These are phyloP conservation scores for Cutaneotrichosporon dermatis DNA, from an alignment of 1,284 basidiomycete genomes.

Conservation along the genomic window DNA sequence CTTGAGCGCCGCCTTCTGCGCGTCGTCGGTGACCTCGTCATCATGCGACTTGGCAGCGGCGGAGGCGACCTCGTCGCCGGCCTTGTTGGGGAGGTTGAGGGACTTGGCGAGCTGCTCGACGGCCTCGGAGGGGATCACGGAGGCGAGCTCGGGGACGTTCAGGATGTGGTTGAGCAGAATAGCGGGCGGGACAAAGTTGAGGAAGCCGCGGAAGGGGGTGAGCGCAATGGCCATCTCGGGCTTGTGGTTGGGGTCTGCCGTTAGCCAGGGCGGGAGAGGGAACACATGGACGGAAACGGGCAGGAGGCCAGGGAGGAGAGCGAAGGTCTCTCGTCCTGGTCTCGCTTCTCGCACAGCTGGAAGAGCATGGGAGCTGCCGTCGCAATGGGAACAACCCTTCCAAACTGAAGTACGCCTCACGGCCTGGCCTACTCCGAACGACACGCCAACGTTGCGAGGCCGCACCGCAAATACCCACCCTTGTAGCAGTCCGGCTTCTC, in stretches of 20 bases:
- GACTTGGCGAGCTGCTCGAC: constrained; percentile 56
- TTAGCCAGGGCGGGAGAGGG: not conserved
- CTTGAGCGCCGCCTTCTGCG: constrained; percentile 61
- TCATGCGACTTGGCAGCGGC: not conserved
- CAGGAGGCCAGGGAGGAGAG: no score
- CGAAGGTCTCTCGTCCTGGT: no score
- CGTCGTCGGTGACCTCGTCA: constrained; percentile 30
- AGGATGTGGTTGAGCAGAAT: constrained; percentile 64
- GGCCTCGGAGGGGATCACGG: constrained; percentile 59
- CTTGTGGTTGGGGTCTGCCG: constrained; percentile 46
- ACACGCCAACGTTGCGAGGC: no score
- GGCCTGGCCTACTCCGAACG: no score
- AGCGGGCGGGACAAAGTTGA: constrained; percentile 49
- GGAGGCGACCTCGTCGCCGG: constrained; percentile 13
- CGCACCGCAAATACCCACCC: constrained; percentile 54
- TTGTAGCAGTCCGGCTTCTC: constrained; percentile 82
- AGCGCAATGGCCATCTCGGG: constrained; percentile 98
- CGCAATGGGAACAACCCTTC: no score
- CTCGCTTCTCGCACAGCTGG: no score
- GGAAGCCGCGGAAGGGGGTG: constrained; percentile 79
- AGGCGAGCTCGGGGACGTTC: constrained; percentile 70
- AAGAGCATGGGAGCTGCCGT: no score
- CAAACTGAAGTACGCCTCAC: no score
- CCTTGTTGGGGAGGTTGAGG: constrained; percentile 48
- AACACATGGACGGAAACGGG: no score